A percentile compares a stretch with the other conserved stretches of the same genome.
These are phyloP conservation scores for Cotoneaster glaucophyllus DNA, from an alignment of 306 rosid species.

Conservation along the genomic window DNA sequence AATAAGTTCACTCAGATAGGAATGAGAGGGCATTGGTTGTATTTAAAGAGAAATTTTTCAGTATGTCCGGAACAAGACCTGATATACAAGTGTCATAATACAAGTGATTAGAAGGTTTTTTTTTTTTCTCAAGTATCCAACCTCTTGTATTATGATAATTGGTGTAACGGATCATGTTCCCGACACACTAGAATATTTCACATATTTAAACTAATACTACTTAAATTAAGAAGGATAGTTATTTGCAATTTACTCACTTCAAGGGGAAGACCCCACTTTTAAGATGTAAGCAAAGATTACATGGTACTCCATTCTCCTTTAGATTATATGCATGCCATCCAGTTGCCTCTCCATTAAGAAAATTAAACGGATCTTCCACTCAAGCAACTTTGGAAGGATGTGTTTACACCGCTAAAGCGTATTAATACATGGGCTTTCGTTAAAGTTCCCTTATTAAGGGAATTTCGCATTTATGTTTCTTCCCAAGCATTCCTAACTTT, in stretches of 20 bases:
- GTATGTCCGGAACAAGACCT: too few relatives aligned
- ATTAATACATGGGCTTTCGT: background rate
- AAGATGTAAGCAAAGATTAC: background rate
- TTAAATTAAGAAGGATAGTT: slow-evolving; percentile 12
- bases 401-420: background rate
- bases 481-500: too few relatives aligned
- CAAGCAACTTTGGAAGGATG: background rate
- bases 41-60: background rate
- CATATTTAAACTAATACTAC: slow-evolving; percentile 6
- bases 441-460: too few relatives aligned
- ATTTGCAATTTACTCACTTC: slow-evolving; percentile 18
- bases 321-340: background rate
- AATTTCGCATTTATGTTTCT: too few relatives aligned
- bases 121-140: too few relatives aligned
- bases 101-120: too few relatives aligned
- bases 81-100: too few relatives aligned
- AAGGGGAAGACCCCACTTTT: background rate
- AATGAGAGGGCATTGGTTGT: slow-evolving; percentile 4
- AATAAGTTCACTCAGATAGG: slow-evolving; percentile 29
- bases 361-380: background rate
- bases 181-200: too few relatives aligned
- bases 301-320: slow-evolving; percentile 3
- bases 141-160: too few relatives aligned
- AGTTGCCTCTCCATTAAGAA: background rate
- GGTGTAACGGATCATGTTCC: too few relatives aligned